Conservation (phyloP, 768 basidiomycete species). For the Pulveroboletus frians region DNA sequence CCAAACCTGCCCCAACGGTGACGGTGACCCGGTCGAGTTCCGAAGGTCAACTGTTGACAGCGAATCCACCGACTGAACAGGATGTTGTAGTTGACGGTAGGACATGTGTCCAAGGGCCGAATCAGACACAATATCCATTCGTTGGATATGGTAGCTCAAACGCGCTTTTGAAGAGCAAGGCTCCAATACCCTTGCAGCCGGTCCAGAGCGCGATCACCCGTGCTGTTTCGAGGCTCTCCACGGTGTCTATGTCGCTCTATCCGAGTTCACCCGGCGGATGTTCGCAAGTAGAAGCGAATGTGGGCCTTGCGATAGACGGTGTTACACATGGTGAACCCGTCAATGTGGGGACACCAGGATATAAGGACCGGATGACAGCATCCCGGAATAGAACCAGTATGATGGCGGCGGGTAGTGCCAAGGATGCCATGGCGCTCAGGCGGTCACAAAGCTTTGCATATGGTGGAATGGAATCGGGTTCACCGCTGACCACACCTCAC, state of each 20-base stretch:
- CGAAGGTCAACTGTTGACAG: constrained; percentile 8
- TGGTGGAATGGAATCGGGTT: constrained; percentile 46
- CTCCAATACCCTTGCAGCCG: constrained; percentile 35
- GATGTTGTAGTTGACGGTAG: constrained; percentile 6
- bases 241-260: constrained; percentile 45
- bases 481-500: constrained; percentile 34
- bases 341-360: constrained; percentile 29
- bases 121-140: constrained; percentile 20
- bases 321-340: constrained; percentile 40
- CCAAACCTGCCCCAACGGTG: constrained; percentile 22
- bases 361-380: constrained; percentile 30
- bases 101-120: constrained; percentile 13
- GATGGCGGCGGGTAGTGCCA: constrained; percentile 15
- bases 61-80: constrained; percentile 8
- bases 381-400: constrained; percentile 21
- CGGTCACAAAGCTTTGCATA: constrained; percentile 44
- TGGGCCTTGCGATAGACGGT: constrained; percentile 35
- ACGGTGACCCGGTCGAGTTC: constrained; percentile 24
- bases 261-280: constrained; percentile 36
- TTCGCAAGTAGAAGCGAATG: constrained; percentile 20
- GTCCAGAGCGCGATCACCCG: constrained; percentile 38
- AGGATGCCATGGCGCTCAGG: constrained; percentile 20
- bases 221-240: constrained; percentile 37
- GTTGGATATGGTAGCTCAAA: constrained; percentile 22
- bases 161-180: constrained; percentile 20